phyloP scores from a whole-genome alignment of 306 rosid species.

The Gleditsia sinensis region DNA sequence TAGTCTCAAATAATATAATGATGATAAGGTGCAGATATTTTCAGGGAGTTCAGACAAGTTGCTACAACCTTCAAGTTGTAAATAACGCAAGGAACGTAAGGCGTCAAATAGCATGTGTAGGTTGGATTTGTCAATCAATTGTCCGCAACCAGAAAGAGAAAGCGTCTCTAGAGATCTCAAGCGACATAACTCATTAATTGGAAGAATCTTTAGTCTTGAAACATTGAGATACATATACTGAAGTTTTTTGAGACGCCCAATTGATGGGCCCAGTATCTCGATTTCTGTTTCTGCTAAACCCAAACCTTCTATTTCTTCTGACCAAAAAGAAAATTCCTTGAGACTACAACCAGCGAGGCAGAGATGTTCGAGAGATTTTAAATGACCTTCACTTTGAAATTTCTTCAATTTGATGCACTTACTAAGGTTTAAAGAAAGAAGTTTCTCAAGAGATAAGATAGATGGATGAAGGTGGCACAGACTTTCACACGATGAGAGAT shows the following conservation, averaged over 20 bases:
- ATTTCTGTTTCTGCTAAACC: neutral
- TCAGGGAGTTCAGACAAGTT: slow-evolving; percentile 26
- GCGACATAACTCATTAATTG: neutral
- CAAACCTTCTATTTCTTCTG: neutral
- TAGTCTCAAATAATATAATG: neutral
- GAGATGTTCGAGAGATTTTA: neutral
- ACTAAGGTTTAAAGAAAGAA: neutral
- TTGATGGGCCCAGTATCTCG: slow-evolving; percentile 6
- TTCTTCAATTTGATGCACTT: neutral
- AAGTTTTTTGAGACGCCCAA: slow-evolving; percentile 12
- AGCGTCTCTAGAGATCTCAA: neutral
- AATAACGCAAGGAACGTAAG: neutral
- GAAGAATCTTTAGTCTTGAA: neutral
- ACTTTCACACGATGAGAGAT: slow-evolving; percentile 8
- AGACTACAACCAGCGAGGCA: neutral
- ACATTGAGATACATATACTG: neutral
- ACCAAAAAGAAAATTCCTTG: slow-evolving; percentile 4
- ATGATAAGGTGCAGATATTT: slow-evolving; percentile 17
- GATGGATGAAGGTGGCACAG: neutral
- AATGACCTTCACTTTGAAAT: neutral
- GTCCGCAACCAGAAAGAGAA: neutral
- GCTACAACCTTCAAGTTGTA: neutral
- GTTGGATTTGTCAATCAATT: neutral
- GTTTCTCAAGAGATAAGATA: neutral
- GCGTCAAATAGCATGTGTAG: neutral